phyloP scores from a whole-genome alignment of 106 monocot genomes.

The Xerophyta viscosa region DNA sequence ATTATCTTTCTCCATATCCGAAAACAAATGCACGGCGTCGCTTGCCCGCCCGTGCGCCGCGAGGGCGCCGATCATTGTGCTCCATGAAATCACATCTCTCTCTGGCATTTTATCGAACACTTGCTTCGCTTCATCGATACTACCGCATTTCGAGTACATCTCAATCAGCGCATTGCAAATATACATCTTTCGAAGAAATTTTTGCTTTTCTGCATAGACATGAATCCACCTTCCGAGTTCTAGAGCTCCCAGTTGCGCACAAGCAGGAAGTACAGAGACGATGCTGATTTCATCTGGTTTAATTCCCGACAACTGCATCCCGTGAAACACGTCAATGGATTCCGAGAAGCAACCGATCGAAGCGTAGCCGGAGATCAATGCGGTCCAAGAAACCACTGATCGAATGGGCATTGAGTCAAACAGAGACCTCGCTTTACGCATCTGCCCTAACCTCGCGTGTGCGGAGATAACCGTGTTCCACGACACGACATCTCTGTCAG shows the following conservation, averaged over 20 bases:
- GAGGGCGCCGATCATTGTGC: slow-evolving; percentile 49
- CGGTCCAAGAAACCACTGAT: slow-evolving; percentile 74
- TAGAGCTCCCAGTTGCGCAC: slow-evolving; percentile 58
- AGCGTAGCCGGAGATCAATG: slow-evolving; percentile 57
- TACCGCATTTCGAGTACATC: slow-evolving; percentile 61
- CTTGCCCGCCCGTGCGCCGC: slow-evolving; percentile 33
- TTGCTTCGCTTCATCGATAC: slow-evolving; percentile 29
- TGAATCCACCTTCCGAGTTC: slow-evolving; percentile 85
- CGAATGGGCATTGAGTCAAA: slow-evolving; percentile 53
- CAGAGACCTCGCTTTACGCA: slow-evolving; percentile 31
- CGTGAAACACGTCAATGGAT: slow-evolving; percentile 46
- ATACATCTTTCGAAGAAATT: slow-evolving; percentile 20
- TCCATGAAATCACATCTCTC: slow-evolving; percentile 63
- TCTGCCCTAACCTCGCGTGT: slow-evolving; percentile 32
- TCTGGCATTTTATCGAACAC: slow-evolving; percentile 30
- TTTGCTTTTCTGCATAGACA: slow-evolving; percentile 32
- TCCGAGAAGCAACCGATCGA: slow-evolving; percentile 18
- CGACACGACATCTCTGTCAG: slow-evolving; percentile 32
- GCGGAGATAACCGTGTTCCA: slow-evolving; percentile 57
- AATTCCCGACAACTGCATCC: slow-evolving; percentile 45
- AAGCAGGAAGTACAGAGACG: slow-evolving; percentile 61
- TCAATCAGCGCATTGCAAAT: slow-evolving; percentile 68
- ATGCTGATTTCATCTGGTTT: slow-evolving; percentile 53
- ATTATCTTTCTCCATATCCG: slow-evolving; percentile 19
- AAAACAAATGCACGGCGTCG: slow-evolving; percentile 40